These are phyloP conservation scores for Spatholobus suberectus DNA, from an alignment of 306 rosid genomes.

Conservation along the genomic window DNA sequence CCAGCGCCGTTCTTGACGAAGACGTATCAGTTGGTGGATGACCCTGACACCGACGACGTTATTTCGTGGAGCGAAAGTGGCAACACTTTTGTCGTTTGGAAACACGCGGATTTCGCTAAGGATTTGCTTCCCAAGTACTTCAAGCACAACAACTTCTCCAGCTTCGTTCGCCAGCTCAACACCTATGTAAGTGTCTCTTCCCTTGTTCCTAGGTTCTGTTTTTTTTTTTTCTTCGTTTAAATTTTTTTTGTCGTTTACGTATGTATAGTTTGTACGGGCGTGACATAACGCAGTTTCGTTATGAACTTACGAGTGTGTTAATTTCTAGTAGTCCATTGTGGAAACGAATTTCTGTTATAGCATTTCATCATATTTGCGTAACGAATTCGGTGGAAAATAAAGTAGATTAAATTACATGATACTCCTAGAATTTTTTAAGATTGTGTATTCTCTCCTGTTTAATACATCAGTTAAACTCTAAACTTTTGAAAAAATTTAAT, in stretches of 20 bases:
- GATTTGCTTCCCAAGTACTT: constrained; percentile 85
- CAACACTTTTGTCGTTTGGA: constrained; percentile 81
- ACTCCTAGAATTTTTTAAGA: too few species aligned
- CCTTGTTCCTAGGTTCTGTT: too few species aligned
- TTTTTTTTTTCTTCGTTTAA: background rate
- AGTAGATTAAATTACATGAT: too few species aligned
- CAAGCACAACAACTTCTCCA: constrained; percentile 94
- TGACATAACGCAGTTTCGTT: too few species aligned
- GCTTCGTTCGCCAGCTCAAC: constrained; percentile 97
- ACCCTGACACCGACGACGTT: constrained; percentile 63
- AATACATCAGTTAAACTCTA: too few species aligned
- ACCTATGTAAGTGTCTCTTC: constrained; percentile 69
- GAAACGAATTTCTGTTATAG: background rate
- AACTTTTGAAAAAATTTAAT: too few species aligned
- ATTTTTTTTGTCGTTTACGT: background rate
- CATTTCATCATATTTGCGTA: background rate
- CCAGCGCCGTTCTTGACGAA: constrained; percentile 91
- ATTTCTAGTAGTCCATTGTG: background rate
- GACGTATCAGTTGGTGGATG: constrained; percentile 79
- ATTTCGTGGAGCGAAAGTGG: constrained; percentile 83
- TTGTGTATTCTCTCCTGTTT: too few species aligned
- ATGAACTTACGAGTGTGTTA: background rate
- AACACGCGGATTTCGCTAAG: constrained; percentile 74
- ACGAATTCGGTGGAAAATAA: background rate
- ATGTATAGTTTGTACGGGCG: too few species aligned